Percentiles rank a stretch among this genome's conserved stretches.
Evolutionary conservation across 2,329 filamentous ascomycete genomes (phyloP).

Genomic region (Monosporascus sp.): DNA sequence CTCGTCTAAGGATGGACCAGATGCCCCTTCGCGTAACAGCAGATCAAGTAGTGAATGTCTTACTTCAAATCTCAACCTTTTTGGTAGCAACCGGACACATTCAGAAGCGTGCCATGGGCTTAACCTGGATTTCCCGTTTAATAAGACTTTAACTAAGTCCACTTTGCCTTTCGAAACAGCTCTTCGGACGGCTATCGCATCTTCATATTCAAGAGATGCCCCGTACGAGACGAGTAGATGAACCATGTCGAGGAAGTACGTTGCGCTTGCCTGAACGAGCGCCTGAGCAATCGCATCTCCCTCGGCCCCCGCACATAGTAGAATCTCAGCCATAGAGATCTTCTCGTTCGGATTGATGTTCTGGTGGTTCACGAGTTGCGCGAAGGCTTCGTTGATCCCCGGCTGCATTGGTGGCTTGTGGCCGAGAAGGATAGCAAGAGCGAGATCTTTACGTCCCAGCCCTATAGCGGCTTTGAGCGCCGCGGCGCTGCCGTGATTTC

Average conservation of each 20-base stretch:
- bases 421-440: constrained; percentile 49
- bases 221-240: constrained; percentile 47
- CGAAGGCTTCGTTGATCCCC: constrained; percentile 46
- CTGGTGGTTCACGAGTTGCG: constrained; percentile 38
- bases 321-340: constrained; percentile 46
- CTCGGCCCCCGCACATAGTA: constrained; percentile 53
- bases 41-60: constrained; percentile 39
- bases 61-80: constrained; percentile 39
- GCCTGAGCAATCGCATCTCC: constrained; percentile 45
- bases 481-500: constrained; percentile 45
- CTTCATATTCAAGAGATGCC: constrained; percentile 49
- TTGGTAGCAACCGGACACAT: constrained; percentile 45
- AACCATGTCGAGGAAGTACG: constrained; percentile 50
- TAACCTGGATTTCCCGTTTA: constrained; percentile 38
- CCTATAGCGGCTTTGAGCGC: constrained; percentile 46
- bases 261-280: constrained; percentile 42
- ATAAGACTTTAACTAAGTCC: constrained; percentile 41
- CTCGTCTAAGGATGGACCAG: constrained; percentile 41
- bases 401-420: constrained; percentile 44
- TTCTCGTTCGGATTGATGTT: constrained; percentile 45
- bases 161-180: constrained; percentile 42
- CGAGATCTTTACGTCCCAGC: constrained; percentile 47
- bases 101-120: constrained; percentile 42
- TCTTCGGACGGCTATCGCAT: constrained; percentile 43
- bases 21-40: constrained; percentile 46